phyloP scores from a whole-genome alignment of 2,329 filamentous ascomycete species.

The Thielaviopsis euricoi region DNA sequence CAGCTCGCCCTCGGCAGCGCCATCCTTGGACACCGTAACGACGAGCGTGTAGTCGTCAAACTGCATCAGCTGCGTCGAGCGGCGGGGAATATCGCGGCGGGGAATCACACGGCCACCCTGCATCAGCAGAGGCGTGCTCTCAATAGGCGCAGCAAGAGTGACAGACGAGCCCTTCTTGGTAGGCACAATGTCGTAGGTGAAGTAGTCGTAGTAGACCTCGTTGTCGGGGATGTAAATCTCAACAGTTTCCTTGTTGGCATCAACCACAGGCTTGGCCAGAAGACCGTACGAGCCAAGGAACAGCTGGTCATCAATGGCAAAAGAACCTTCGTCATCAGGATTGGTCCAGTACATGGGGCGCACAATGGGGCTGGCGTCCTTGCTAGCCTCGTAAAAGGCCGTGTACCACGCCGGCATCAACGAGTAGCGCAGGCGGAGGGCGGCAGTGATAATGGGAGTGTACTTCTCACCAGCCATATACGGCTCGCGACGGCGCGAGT shows the following conservation, averaged over 20 bases:
- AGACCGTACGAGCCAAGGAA: constrained; percentile 80
- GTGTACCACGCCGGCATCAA: constrained; percentile 93
- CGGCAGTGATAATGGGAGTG: constrained; percentile 69
- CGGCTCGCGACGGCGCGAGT: constrained; percentile 83
- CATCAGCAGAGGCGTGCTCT: constrained; percentile 81
- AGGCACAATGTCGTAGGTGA: constrained; percentile 60
- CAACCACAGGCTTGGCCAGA: constrained; percentile 79
- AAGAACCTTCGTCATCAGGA: constrained; percentile 71
- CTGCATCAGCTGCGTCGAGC: constrained; percentile 76
- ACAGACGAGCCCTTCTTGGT: constrained; percentile 54
- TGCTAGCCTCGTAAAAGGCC: constrained; percentile 78
- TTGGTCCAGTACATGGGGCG: constrained; percentile 88
- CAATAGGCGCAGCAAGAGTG: constrained; percentile 59
- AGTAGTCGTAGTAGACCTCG: constrained; percentile 91
- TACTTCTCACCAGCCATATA: constrained; percentile 78
- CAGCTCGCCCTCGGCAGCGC: constrained; percentile 58
- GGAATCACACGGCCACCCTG: constrained; percentile 84
- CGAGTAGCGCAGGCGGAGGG: constrained; percentile 74
- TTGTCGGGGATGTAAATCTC: constrained; percentile 80
- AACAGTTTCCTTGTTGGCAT: constrained; percentile 53
- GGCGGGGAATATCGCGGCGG: constrained; percentile 71
- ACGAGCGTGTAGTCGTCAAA: constrained; percentile 93
- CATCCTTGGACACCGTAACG: constrained; percentile 30
- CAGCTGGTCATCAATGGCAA: constrained; percentile 80
- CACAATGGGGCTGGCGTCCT: constrained; percentile 71